Percentiles rank a stretch among this genome's conserved stretches.
phyloP scores from a whole-genome alignment of 805 yeast genomes.

The Jamesozyma gamospora region DNA sequence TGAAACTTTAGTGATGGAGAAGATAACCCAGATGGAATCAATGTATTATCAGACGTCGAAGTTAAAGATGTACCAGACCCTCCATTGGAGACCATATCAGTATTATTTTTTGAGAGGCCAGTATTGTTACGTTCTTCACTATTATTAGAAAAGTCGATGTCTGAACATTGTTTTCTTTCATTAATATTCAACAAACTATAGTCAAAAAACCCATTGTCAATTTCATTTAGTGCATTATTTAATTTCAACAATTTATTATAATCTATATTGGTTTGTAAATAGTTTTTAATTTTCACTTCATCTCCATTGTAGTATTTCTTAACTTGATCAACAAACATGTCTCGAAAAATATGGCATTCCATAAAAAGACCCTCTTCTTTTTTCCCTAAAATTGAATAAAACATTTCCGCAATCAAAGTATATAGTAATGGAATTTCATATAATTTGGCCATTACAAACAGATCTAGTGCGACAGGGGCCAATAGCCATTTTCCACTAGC shows the following conservation, averaged over 20 bases:
- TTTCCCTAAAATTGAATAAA: slow-evolving; percentile 59
- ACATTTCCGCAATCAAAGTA: slow-evolving; percentile 56
- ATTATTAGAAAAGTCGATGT: slow-evolving; percentile 16
- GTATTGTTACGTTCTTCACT: too few relatives aligned
- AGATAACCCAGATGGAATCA: slow-evolving; percentile 14
- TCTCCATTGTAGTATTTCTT: slow-evolving; percentile 18
- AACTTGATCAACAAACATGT: slow-evolving; percentile 17
- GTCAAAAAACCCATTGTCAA: slow-evolving; percentile 49
- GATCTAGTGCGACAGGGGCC: slow-evolving; percentile 57
- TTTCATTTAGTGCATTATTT: slow-evolving; percentile 44
- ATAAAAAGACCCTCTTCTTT: slow-evolving; percentile 42
- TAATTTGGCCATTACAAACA: slow-evolving; percentile 50
- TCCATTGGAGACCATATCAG: not conserved
- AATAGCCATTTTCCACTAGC: slow-evolving; percentile 63
- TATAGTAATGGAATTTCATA: slow-evolving; percentile 62
- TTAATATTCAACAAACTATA: slow-evolving; percentile 39
- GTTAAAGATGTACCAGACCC: slow-evolving; percentile 1
- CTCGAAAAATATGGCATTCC: slow-evolving; percentile 19
- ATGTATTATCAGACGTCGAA: slow-evolving; percentile 20
- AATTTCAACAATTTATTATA: slow-evolving; percentile 36
- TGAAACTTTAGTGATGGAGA: slow-evolving; percentile 7
- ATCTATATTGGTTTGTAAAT: slow-evolving; percentile 19
- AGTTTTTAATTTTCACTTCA: slow-evolving; percentile 14
- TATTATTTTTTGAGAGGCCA: not conserved
- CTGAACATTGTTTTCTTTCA: slow-evolving; percentile 23